phyloP scores from a whole-genome alignment of 768 basidiomycete species.

The Pilatotrama ljubarskyi region DNA sequence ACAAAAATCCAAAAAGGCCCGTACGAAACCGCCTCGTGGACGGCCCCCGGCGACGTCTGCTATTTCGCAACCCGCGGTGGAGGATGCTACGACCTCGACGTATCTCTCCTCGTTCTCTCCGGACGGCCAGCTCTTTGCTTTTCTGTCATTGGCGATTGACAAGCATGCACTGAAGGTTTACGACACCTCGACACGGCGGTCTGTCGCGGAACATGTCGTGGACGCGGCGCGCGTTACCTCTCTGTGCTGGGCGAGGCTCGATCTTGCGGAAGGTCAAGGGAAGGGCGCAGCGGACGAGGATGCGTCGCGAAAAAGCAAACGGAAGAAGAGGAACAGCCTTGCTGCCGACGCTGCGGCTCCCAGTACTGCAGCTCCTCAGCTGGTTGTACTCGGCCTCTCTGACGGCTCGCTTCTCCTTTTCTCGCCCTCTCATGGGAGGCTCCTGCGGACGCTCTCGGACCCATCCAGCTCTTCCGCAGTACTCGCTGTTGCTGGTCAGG shows the following conservation, averaged over 20 bases:
- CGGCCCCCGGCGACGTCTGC: slow-evolving; percentile 54
- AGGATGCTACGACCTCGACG: slow-evolving; percentile 44
- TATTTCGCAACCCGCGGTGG: slow-evolving; percentile 56
- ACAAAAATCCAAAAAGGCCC: slow-evolving; percentile 50
- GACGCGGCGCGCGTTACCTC: slow-evolving; percentile 56
- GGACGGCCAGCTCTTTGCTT: slow-evolving; percentile 55
- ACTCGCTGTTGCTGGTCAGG: slow-evolving; percentile 44
- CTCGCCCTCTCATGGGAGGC: slow-evolving; percentile 58
- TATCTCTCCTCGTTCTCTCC: slow-evolving; percentile 61
- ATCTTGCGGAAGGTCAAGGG: slow-evolving; percentile 28
- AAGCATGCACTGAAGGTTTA: slow-evolving; percentile 71
- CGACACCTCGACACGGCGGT: slow-evolving; percentile 54
- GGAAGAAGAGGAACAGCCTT: slow-evolving; percentile 44
- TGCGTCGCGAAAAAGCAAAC: slow-evolving; percentile 50
- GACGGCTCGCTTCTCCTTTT: slow-evolving; percentile 61
- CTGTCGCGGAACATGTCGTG: slow-evolving; percentile 57
- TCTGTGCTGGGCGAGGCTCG: slow-evolving; percentile 50
- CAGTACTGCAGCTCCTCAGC: slow-evolving; percentile 36
- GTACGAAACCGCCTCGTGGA: slow-evolving; percentile 52
- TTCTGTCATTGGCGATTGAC: slow-evolving; percentile 65
- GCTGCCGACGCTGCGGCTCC: slow-evolving; percentile 30
- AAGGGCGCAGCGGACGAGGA: slow-evolving; percentile 29
- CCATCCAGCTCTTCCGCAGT: slow-evolving; percentile 55
- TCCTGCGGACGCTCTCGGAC: slow-evolving; percentile 56
- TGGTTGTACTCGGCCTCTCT: slow-evolving; percentile 59